Conservation (phyloP, 2,329 filamentous ascomycete genomes). For the Atkinsonella hypoxylon region DNA sequence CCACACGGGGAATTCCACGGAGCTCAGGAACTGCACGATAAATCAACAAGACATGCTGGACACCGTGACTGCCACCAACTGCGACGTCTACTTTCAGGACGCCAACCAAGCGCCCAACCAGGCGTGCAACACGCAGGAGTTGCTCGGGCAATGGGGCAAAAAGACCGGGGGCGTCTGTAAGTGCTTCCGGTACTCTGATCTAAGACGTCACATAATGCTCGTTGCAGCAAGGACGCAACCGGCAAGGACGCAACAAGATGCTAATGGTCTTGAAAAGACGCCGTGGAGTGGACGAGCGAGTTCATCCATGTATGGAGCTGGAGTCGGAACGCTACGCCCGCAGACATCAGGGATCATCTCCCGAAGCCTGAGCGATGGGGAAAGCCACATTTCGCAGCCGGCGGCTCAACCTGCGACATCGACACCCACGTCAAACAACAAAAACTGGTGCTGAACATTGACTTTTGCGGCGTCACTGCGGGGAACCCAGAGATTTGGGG, state of each 20-base stretch:
- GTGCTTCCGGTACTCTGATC: slow-evolving; percentile 8
- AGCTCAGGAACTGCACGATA: slow-evolving; percentile 24
- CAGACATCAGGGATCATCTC: slow-evolving; percentile 22
- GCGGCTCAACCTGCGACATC: slow-evolving; percentile 48
- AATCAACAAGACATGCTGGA: slow-evolving; percentile 18
- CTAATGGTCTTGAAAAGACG: slow-evolving; percentile 14
- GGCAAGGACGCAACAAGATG: too few species aligned
- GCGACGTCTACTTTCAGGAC: slow-evolving; percentile 24
- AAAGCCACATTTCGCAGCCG: slow-evolving; percentile 48
- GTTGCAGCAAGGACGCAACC: too few species aligned
- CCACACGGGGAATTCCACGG: slow-evolving; percentile 32
- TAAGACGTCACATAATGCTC: too few species aligned
- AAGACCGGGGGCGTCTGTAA: slow-evolving; percentile 28
- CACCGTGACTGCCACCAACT: slow-evolving; percentile 24
- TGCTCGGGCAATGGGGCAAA: slow-evolving; percentile 25
- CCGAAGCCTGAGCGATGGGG: slow-evolving; percentile 57
- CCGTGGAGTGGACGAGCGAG: slow-evolving; percentile 31
- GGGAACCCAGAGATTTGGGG: slow-evolving; percentile 15
- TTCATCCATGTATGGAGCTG: slow-evolving; percentile 31
- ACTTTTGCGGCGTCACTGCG: slow-evolving; percentile 61
- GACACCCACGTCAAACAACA: slow-evolving; percentile 50
- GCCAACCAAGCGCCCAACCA: slow-evolving; percentile 16
- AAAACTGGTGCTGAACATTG: slow-evolving; percentile 62
- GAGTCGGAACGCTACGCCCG: slow-evolving; percentile 19
- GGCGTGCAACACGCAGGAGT: slow-evolving; percentile 30